Percentiles rank a stretch among this genome's conserved stretches.
These are phyloP conservation scores for Avena sativa DNA, from an alignment of 176 grass and related monocot species.

Conservation along the genomic window DNA sequence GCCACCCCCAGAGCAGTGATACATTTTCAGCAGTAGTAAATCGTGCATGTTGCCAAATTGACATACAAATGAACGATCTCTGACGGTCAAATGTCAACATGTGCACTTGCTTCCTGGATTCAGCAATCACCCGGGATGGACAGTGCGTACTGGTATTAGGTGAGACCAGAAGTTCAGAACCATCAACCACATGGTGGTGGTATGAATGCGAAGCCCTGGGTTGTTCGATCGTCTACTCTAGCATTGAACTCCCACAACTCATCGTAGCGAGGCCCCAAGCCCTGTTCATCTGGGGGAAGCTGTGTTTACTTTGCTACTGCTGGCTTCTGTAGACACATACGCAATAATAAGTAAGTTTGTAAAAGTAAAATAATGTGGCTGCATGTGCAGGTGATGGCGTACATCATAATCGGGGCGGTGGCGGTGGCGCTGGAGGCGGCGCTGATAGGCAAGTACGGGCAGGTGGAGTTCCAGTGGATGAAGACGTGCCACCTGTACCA, in stretches of 20 bases:
- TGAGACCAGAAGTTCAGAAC: slow-evolving; percentile 33
- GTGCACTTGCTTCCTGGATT: slow-evolving; percentile 22
- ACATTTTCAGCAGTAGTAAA: not conserved
- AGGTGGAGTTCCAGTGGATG: slow-evolving; percentile 90
- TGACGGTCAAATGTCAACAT: not conserved
- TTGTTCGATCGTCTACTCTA: slow-evolving; percentile 31
- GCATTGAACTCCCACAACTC: slow-evolving; percentile 5
- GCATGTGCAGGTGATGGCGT: slow-evolving; percentile 67
- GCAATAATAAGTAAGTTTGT: not conserved
- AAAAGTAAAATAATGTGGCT: not conserved
- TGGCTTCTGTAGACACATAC: too few species aligned
- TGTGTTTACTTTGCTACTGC: slow-evolving; percentile 3
- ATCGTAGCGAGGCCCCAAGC: not conserved
- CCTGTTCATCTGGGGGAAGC: not conserved
- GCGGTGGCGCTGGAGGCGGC: slow-evolving; percentile 67
- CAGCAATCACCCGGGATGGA: slow-evolving; percentile 11
- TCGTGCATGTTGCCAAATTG: not conserved
- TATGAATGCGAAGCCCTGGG: slow-evolving; percentile 21
- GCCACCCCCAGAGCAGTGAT: not conserved
- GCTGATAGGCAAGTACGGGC: slow-evolving; percentile 61
- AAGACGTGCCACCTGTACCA: slow-evolving; percentile 82
- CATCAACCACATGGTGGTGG: slow-evolving; percentile 1
- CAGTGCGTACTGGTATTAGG: slow-evolving; percentile 10
- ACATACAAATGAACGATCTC: not conserved
- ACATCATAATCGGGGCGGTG: slow-evolving; percentile 61